These are phyloP conservation scores for Acanthamoeba lenticulata DNA, from an alignment of 208 protist genomes.

Conservation along the genomic window DNA sequence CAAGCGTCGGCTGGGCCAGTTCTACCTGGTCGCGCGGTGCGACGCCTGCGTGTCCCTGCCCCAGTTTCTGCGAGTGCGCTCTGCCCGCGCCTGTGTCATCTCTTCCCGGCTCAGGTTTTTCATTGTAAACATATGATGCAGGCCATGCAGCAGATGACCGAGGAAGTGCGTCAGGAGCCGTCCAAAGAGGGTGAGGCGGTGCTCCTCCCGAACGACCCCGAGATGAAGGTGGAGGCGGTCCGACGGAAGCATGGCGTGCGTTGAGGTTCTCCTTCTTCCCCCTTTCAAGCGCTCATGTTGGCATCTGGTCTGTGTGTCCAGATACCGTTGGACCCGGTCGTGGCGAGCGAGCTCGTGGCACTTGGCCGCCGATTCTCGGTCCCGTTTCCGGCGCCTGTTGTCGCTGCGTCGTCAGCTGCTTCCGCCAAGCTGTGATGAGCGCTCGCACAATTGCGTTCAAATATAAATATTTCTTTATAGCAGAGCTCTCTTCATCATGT, in stretches of 20 bases:
- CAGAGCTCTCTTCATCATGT: no score
- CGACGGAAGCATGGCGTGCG: background rate
- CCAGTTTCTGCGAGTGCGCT: background rate
- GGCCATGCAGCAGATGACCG: slow-evolving; percentile 27
- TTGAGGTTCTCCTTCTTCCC: background rate
- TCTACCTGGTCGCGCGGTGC: slow-evolving; percentile 11
- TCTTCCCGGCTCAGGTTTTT: background rate
- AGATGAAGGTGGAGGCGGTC: background rate
- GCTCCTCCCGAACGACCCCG: slow-evolving; percentile 15
- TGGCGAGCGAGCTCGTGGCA: background rate
- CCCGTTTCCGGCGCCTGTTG: background rate
- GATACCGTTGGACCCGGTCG: background rate
- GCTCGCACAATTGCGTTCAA: no score
- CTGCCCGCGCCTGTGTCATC: background rate
- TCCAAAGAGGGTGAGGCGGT: background rate
- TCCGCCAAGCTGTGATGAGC: background rate
- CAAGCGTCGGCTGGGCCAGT: slow-evolving; percentile 2
- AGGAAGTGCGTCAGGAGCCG: slow-evolving; percentile 8
- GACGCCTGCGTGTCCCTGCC: slow-evolving; percentile 1
- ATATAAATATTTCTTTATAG: no score
- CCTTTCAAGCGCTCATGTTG: background rate
- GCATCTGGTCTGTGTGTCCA: background rate
- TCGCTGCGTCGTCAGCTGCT: background rate
- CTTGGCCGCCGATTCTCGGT: background rate
- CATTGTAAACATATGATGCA: background rate